Percentiles rank a stretch among this genome's conserved stretches.
Conservation (phyloP, 352 stramenopile genomes). For the Phytophthora aleatoria region DNA sequence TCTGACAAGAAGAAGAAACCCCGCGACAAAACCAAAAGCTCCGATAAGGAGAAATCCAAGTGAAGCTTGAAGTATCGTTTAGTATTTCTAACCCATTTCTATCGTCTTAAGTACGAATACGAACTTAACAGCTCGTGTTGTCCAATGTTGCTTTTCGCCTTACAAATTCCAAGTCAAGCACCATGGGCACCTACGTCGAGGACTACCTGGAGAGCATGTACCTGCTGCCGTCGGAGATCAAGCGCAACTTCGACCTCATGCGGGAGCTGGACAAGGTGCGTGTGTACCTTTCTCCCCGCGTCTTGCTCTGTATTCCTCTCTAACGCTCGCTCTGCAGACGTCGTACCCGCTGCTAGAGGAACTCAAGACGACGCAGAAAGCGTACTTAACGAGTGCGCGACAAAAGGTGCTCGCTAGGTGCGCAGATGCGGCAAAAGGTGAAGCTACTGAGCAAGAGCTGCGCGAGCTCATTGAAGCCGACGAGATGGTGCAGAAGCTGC, state of each 20-base stretch:
- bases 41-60: conserved; percentile 31
- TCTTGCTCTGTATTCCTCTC: background rate
- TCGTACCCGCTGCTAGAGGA: conserved; percentile 82
- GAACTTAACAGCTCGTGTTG: background rate
- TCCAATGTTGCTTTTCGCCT: background rate
- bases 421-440: conserved; percentile 43
- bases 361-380: conserved; percentile 64
- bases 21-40: conserved; percentile 24
- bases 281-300: background rate
- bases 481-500: conserved; percentile 45
- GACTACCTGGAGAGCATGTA: conserved; percentile 91
- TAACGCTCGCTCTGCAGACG: conserved; percentile 39
- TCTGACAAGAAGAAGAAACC: conserved; percentile 31
- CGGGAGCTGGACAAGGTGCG: conserved; percentile 85
- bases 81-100: conserved; percentile 3
- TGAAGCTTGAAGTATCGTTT: conserved; percentile 12
- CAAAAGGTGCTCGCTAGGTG: conserved; percentile 72
- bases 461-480: conserved; percentile 68
- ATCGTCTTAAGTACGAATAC: conserved; percentile 6
- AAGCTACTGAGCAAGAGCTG: conserved; percentile 72
- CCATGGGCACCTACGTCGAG: conserved; percentile 88
- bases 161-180: conserved; percentile 22
- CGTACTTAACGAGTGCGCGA: conserved; percentile 63
- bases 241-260: conserved; percentile 91
- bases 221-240: conserved; percentile 89